Conservation (phyloP, 176 grass and related monocot species). For the Tillandsia leiboldiana region DNA sequence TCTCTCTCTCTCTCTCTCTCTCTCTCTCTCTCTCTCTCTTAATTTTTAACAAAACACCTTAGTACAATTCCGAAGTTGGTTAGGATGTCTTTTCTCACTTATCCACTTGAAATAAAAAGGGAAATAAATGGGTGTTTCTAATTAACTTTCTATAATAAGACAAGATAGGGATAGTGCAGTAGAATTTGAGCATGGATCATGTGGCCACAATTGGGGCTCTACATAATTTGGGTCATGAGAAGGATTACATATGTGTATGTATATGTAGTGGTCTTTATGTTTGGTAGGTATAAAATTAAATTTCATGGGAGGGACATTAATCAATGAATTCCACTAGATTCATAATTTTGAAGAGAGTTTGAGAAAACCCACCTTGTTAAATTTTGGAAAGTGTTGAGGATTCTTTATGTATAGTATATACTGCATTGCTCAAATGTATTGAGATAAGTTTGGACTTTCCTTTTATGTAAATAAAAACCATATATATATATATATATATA, state of each 20-base stretch:
- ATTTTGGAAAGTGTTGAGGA: not conserved
- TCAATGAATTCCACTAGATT: not conserved
- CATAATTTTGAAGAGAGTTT: too few species aligned
- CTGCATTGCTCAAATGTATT: too few species aligned
- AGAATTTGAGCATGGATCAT: not conserved
- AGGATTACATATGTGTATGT: too few species aligned
- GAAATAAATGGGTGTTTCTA: not conserved
- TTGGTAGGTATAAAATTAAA: not conserved
- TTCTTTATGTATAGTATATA: too few species aligned
- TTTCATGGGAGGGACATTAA: not conserved
- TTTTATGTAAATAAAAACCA: too few species aligned
- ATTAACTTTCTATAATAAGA: not conserved
- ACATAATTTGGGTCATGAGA: too few species aligned
- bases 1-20: not conserved
- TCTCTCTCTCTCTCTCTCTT: slow-evolving; percentile 7
- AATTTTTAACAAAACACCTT: too few species aligned
- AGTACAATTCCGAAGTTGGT: not conserved
- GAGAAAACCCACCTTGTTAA: not conserved
- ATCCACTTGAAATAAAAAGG: not conserved
- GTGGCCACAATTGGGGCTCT: not conserved
- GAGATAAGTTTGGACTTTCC: too few species aligned
- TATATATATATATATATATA: not conserved
- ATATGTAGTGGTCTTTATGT: not conserved
- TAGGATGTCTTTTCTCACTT: not conserved
- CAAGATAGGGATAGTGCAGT: not conserved